These are phyloP conservation scores for Pseudoturritis turrita DNA, from an alignment of 345 rosid species.

Conservation along the genomic window DNA sequence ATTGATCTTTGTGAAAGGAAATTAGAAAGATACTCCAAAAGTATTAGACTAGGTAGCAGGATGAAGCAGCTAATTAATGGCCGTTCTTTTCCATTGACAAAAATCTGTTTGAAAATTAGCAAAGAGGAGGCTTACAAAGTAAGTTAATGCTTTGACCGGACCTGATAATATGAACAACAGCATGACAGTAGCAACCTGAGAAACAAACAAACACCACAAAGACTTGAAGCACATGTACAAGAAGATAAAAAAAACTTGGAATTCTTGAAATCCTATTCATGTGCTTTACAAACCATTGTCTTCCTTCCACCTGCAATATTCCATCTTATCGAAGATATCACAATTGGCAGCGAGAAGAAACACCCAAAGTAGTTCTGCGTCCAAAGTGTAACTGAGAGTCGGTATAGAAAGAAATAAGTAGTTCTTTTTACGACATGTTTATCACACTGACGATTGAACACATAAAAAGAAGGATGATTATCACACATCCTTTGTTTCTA, in stretches of 20 bases:
- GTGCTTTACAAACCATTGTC: conserved; percentile 59
- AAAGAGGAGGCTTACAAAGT: conserved; percentile 56
- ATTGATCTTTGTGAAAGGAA: not conserved
- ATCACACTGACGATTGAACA: not conserved
- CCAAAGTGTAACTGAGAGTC: conserved; percentile 1
- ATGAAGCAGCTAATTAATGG: no score
- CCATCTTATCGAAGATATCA: conserved; percentile 88
- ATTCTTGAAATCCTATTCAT: not conserved
- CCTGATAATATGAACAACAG: conserved; percentile 84
- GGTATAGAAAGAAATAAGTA: not conserved
- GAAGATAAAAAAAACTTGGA: not conserved
- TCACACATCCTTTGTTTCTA: not conserved
- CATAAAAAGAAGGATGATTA: not conserved
- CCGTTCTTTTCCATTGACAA: not conserved
- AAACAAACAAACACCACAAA: conserved; percentile 21
- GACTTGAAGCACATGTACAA: conserved; percentile 3
- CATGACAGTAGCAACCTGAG: conserved; percentile 85
- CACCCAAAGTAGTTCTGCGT: conserved; percentile 94
- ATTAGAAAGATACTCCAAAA: not conserved
- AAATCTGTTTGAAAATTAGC: not conserved
- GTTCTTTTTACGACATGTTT: not conserved
- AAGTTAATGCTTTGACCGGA: conserved; percentile 80
- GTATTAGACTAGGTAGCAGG: not conserved
- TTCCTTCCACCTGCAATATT: conserved; percentile 89
- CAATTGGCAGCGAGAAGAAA: conserved; percentile 85